These are phyloP conservation scores for Beauveria australis DNA, from an alignment of 2,329 filamentous ascomycete species.

Conservation along the genomic window DNA sequence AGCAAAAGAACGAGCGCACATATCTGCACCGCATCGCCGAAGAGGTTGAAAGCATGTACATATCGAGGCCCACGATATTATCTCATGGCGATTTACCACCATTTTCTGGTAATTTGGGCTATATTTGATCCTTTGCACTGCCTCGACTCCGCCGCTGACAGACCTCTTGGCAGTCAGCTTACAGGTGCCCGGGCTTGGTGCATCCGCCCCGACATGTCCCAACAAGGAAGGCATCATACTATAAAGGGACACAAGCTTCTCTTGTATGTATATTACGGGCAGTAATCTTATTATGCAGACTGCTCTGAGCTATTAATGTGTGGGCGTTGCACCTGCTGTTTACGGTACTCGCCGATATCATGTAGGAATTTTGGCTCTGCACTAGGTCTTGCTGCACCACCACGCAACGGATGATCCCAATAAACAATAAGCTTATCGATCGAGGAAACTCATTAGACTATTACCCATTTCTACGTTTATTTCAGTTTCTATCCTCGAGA, in stretches of 20 bases:
- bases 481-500: not conserved
- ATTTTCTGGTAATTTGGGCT: too few species aligned
- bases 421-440: not conserved
- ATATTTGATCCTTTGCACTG: not conserved
- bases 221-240: not conserved
- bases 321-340: not conserved
- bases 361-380: not conserved
- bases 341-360: not conserved
- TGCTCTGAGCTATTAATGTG: not conserved
- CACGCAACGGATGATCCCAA: not conserved
- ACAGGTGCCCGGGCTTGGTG: not conserved
- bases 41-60: too few species aligned
- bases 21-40: too few species aligned
- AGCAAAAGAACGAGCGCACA: too few species aligned
- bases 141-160: not conserved
- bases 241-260: not conserved
- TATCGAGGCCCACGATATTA: too few species aligned
- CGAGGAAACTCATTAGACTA: not conserved
- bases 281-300: too few species aligned
- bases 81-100: too few species aligned
- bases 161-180: conserved; percentile 5
- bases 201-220: not conserved
- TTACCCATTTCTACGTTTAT: not conserved
- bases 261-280: too few species aligned
- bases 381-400: not conserved